Conservation (phyloP, 768 basidiomycete genomes). For the Boletellus ananas region DNA sequence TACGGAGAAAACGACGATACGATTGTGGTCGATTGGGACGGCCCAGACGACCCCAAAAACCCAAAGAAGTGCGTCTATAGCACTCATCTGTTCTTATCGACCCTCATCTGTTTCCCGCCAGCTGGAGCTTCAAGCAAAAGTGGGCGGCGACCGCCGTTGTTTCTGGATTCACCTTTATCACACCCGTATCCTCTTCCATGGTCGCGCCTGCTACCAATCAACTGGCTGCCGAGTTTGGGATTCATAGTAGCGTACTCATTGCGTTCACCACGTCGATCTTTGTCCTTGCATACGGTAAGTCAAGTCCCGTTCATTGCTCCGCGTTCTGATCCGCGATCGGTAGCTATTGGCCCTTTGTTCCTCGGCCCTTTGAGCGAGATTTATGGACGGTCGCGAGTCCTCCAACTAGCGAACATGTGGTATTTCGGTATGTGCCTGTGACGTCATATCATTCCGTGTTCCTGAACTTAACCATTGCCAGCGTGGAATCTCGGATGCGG, state of each 20-base stretch:
- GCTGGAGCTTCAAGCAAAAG: constrained; percentile 57
- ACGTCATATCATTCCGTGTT: not conserved
- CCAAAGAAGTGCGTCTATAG: constrained; percentile 48
- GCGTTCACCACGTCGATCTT: constrained; percentile 61
- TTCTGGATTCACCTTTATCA: constrained; percentile 65
- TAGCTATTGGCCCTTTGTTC: constrained; percentile 34
- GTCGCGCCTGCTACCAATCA: constrained; percentile 59
- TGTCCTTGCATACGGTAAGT: constrained; percentile 56
- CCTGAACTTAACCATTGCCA: constrained; percentile 10
- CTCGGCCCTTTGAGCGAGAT: constrained; percentile 68
- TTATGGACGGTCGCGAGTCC: constrained; percentile 58
- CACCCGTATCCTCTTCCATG: constrained; percentile 70
- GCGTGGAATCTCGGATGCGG: constrained; percentile 65
- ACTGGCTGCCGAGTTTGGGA: constrained; percentile 50
- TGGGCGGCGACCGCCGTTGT: constrained; percentile 65
- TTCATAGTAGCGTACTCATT: constrained; percentile 45
- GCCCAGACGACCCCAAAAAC: constrained; percentile 53
- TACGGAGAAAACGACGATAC: not conserved
- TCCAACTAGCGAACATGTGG: constrained; percentile 63
- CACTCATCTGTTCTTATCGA: not conserved
- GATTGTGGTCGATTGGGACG: constrained; percentile 59
- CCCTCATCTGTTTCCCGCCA: constrained; percentile 18
- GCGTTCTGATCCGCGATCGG: not conserved
- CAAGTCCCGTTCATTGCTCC: not conserved
- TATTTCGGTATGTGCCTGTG: constrained; percentile 47